phyloP scores from a whole-genome alignment of 371 early-diverging fungal species.

The Mortierella sp. region DNA sequence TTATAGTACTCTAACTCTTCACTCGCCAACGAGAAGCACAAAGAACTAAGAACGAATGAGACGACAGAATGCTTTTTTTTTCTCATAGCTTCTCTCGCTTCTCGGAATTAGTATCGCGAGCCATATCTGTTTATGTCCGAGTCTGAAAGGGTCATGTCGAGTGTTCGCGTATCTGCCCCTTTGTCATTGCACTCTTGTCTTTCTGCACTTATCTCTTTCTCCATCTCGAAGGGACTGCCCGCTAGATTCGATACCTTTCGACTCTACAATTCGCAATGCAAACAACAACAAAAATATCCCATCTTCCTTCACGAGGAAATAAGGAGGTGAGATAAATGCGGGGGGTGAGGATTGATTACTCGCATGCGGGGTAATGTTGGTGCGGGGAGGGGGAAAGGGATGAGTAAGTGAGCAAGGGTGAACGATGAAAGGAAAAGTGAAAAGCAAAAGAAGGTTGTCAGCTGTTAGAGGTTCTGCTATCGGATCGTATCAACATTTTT shows the following conservation, averaged over 20 bases:
- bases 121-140: not conserved
- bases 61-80: not conserved
- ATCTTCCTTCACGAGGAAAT: not conserved
- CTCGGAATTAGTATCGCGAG: constrained; percentile 12
- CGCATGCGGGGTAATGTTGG: not conserved
- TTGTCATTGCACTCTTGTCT: not conserved
- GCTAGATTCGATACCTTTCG: not conserved
- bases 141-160: not conserved
- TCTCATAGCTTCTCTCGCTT: not conserved
- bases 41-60: not conserved
- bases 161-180: not conserved
- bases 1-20: not conserved
- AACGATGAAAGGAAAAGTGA: not conserved
- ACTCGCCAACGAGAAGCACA: not conserved
- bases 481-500: not conserved
- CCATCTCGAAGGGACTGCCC: not conserved
- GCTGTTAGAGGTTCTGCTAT: not conserved
- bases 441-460: not conserved
- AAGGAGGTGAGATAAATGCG: not conserved
- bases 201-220: not conserved
- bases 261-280: not conserved
- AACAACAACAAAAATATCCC: not conserved
- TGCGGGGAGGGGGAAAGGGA: not conserved
- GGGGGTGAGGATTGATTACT: not conserved
- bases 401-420: not conserved